Evolutionary conservation across 768 basidiomycete genomes (phyloP).

Genomic region (Lactarius hatsudake): DNA sequence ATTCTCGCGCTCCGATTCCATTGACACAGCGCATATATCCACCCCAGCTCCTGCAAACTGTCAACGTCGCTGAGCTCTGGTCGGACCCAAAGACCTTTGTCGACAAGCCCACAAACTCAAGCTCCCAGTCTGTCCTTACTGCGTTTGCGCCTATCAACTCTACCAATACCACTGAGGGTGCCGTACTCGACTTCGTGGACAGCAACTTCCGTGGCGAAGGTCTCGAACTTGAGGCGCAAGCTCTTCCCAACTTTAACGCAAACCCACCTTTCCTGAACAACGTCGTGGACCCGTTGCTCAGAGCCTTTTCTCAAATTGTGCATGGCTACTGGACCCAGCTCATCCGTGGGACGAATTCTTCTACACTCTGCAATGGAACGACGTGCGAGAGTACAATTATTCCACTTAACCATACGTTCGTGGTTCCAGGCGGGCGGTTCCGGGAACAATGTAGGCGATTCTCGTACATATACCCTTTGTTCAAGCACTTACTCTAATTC

Average conservation of each 20-base stretch:
- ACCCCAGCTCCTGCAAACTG: conserved; percentile 73
- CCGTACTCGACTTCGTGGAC: conserved; percentile 68
- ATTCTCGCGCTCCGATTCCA: background rate
- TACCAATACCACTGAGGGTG: conserved; percentile 53
- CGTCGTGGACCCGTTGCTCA: conserved; percentile 64
- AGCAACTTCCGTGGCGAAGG: conserved; percentile 82
- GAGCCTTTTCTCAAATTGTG: conserved; percentile 74
- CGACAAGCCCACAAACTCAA: conserved; percentile 79
- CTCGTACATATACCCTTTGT: background rate
- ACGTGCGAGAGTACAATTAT: conserved; percentile 82
- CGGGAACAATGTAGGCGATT: conserved; percentile 71
- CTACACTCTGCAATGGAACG: conserved; percentile 56
- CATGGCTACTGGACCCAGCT: conserved; percentile 84
- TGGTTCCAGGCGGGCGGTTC: conserved; percentile 86
- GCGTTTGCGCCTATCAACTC: conserved; percentile 55
- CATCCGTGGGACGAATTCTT: conserved; percentile 69
- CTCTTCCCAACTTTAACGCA: conserved; percentile 58
- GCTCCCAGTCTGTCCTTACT: conserved; percentile 60
- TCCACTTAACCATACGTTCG: conserved; percentile 88
- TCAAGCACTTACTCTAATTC: background rate
- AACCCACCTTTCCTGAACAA: conserved; percentile 68
- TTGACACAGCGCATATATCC: conserved; percentile 9
- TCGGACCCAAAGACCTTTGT: conserved; percentile 86
- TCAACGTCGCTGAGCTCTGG: conserved; percentile 74
- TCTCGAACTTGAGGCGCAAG: conserved; percentile 66